phyloP scores from a whole-genome alignment of 768 basidiomycete genomes.

The Termitomyces sp. region DNA sequence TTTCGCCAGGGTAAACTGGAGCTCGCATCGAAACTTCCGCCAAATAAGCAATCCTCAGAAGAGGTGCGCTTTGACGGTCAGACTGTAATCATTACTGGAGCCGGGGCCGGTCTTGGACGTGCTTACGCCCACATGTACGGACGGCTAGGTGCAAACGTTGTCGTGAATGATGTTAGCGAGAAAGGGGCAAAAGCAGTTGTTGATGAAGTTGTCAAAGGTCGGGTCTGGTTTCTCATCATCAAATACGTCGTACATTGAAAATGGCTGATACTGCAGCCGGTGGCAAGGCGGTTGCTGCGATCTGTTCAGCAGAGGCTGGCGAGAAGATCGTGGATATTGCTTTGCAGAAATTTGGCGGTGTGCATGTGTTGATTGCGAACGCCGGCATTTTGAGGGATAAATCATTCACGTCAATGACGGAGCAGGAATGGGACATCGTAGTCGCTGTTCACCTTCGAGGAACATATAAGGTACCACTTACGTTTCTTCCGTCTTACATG shows the following conservation, averaged over 20 bases:
- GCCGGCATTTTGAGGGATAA: slow-evolving; percentile 94
- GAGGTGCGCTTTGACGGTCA: slow-evolving; percentile 81
- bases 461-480: slow-evolving; percentile 70
- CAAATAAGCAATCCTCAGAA: slow-evolving; percentile 65
- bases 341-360: slow-evolving; percentile 78
- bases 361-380: slow-evolving; percentile 88
- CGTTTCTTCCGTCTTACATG: background rate
- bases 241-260: background rate
- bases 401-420: slow-evolving; percentile 83
- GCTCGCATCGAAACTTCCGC: slow-evolving; percentile 50
- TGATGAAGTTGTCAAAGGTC: slow-evolving; percentile 79
- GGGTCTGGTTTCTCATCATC: slow-evolving; percentile 9
- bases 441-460: slow-evolving; percentile 83
- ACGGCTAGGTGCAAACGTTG: slow-evolving; percentile 91
- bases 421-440: slow-evolving; percentile 93
- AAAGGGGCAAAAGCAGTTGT: slow-evolving; percentile 82
- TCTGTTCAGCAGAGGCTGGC: slow-evolving; percentile 90
- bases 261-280: slow-evolving; percentile 47
- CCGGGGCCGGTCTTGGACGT: slow-evolving; percentile 91
- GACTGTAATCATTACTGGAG: slow-evolving; percentile 92
- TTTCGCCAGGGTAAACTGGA: slow-evolving; percentile 48
- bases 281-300: slow-evolving; percentile 77
- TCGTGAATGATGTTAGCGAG: slow-evolving; percentile 91
- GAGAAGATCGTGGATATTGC: slow-evolving; percentile 85
- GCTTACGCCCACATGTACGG: slow-evolving; percentile 90